Evolutionary conservation across 2,329 filamentous ascomycete species (phyloP).

Genomic region (Colletotrichum trifolii): DNA sequence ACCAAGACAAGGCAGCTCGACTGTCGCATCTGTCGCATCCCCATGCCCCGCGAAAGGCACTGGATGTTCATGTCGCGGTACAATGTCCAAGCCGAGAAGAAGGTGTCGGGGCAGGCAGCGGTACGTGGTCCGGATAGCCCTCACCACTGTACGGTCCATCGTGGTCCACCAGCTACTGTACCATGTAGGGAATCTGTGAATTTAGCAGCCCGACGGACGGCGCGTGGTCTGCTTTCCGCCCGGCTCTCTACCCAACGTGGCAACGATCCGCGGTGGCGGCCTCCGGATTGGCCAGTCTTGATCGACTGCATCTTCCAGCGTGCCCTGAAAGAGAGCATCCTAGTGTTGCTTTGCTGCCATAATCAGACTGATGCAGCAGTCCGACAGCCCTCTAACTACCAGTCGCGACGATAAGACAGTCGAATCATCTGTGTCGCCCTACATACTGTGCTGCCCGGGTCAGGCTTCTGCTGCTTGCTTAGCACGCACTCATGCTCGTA

Average conservation of each 20-base stretch:
- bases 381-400: slow-evolving; percentile 15
- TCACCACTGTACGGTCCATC: no score
- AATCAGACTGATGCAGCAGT: slow-evolving; percentile 7
- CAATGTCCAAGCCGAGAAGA: background rate
- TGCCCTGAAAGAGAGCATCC: slow-evolving; percentile 3
- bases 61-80: background rate
- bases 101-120: no score
- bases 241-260: slow-evolving; percentile 6
- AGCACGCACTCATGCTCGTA: background rate
- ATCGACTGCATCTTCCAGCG: slow-evolving; percentile 33
- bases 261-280: slow-evolving; percentile 29
- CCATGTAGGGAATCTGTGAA: background rate
- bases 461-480: no score
- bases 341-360: slow-evolving; percentile 13
- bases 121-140: no score
- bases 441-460: background rate
- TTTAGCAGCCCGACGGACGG: slow-evolving; percentile 12
- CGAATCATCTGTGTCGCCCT: background rate
- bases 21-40: slow-evolving; percentile 10
- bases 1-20: background rate
- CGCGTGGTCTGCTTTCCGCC: slow-evolving; percentile 1
- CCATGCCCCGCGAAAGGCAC: slow-evolving; percentile 19
- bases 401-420: slow-evolving; percentile 6
- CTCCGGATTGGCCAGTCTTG: slow-evolving; percentile 34
- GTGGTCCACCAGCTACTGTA: no score